These are phyloP conservation scores for Exophiala bonariae DNA, from an alignment of 2,329 filamentous ascomycete genomes.

Conservation along the genomic window DNA sequence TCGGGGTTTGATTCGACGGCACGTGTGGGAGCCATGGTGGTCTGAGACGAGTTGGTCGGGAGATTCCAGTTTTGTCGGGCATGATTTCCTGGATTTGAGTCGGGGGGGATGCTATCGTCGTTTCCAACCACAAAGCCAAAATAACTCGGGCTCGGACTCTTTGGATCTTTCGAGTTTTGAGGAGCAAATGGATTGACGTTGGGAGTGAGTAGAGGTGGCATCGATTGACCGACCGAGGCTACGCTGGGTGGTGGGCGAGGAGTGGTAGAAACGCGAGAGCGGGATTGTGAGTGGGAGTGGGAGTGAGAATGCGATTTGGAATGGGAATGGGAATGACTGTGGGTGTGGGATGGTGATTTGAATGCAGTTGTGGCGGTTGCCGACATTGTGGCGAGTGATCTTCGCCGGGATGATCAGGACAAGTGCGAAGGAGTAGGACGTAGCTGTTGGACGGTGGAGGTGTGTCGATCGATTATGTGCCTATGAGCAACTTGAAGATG, in stretches of 20 bases:
- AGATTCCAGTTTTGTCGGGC: conserved; percentile 74
- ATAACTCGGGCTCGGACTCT: conserved; percentile 73
- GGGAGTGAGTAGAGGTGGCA: conserved; percentile 48
- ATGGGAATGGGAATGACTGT: conserved; percentile 24
- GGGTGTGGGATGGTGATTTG: conserved; percentile 25
- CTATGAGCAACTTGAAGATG: too few species aligned
- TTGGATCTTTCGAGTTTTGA: conserved; percentile 27
- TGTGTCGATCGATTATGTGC: not conserved
- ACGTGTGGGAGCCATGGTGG: conserved; percentile 69
- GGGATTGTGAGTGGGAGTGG: conserved; percentile 27
- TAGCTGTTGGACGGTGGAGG: not conserved
- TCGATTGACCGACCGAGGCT: conserved; percentile 56
- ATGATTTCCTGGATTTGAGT: conserved; percentile 59
- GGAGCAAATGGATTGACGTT: conserved; percentile 47
- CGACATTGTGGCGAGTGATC: conserved; percentile 27
- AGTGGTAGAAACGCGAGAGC: conserved; percentile 40
- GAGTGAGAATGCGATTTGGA: conserved; percentile 23
- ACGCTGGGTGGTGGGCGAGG: conserved; percentile 56
- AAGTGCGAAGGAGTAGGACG: conserved; percentile 10
- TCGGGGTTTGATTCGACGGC: conserved; percentile 75
- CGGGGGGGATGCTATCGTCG: conserved; percentile 59
- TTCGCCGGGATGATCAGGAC: not conserved
- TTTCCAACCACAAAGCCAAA: conserved; percentile 73
- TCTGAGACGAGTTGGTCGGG: conserved; percentile 63
- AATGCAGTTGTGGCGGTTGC: conserved; percentile 29